Percentiles rank a stretch among this genome's conserved stretches.
Evolutionary conservation across 2,329 filamentous ascomycete species (phyloP).

Genomic region (Hypoxylon sp.): DNA sequence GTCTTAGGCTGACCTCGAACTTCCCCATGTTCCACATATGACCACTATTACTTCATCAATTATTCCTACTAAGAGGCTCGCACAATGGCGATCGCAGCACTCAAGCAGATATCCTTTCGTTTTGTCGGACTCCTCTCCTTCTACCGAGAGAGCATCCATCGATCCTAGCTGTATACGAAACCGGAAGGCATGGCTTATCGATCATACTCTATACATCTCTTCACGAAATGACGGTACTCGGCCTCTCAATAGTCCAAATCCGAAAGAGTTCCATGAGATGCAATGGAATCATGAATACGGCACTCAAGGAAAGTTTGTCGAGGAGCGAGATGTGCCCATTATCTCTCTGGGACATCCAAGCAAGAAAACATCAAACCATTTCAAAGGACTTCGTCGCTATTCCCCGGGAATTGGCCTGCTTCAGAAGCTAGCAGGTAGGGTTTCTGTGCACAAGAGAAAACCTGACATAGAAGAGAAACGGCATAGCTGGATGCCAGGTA

Average conservation of each 20-base stretch:
- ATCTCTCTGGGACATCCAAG: constrained; percentile 41
- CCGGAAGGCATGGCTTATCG: constrained; percentile 61
- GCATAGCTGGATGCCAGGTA: constrained; percentile 51
- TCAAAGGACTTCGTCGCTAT: constrained; percentile 45
- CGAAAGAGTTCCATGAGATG: constrained; percentile 60
- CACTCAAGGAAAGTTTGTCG: constrained; percentile 54
- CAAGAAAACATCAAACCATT: constrained; percentile 33
- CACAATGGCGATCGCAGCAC: constrained; percentile 58
- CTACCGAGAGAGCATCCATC: constrained; percentile 45
- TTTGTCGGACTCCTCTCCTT: constrained; percentile 58
- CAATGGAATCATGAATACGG: constrained; percentile 57
- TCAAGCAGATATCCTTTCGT: constrained; percentile 58
- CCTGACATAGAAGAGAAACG: constrained; percentile 47
- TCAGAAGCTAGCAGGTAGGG: constrained; percentile 43
- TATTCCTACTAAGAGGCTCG: constrained; percentile 57
- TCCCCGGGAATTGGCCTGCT: constrained; percentile 47
- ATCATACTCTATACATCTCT: constrained; percentile 61
- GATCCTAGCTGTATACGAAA: constrained; percentile 57
- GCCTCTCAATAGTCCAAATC: constrained; percentile 56
- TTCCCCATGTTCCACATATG: constrained; percentile 64
- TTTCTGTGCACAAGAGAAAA: constrained; percentile 43
- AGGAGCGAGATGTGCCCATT: constrained; percentile 54
- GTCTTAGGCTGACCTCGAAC: constrained; percentile 59
- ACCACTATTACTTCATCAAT: constrained; percentile 62
- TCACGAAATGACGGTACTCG: constrained; percentile 58